Evolutionary conservation across 2,329 filamentous ascomycete species (phyloP), one percentile per base, ranked within the genome.

Genomic region (Ciborinia camelliae): DNA sequence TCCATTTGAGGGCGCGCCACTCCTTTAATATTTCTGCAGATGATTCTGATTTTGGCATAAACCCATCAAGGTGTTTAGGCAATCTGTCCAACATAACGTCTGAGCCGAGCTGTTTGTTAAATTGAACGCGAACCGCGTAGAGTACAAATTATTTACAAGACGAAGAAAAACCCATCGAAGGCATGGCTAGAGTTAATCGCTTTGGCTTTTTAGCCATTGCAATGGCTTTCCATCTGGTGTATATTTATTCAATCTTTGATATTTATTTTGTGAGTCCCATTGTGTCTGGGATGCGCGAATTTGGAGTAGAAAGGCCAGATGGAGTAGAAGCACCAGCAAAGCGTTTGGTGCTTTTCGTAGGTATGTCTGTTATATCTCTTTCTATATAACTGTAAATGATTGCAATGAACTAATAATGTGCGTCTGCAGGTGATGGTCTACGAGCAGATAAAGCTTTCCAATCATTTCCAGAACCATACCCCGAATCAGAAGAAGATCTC

Each of bases 211-310:
- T 98, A 77, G 88, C 89, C 75, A 86, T 96, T 75, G 95, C 95
- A 72, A 85, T 97, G 75, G 80, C 94, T 67, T 99, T 99, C 76
- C 96, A 99, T 78, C 77, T 98, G 62, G 86, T 96, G 69, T 99
- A 99, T 77, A 89, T 97, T 64, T 90, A 89, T 75, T 97, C 92
- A 66, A 98, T 98, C 74, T 99, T 99, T 79, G 93, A 97, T 77
- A 95, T 98, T 69, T 98, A 99, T 79, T 99, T 99, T 75, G 92
- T 97, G 75, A 97, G 92, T 76, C 95, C 95, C 28, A 95, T 99
- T 71, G 95, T 98, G 63, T 90, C 89, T 80, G 95, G 95, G 75
- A 99, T 99, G 95, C 86, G 85, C 73, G 84, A 92, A 66, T 93
- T 92, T 77, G 79, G 81, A 53, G 82, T 96, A 45, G 85, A 92